Base-by-base conservation (phyloP, 2,329 filamentous ascomycete genomes). In the Ophiosphaerella herpotricha region DNA sequence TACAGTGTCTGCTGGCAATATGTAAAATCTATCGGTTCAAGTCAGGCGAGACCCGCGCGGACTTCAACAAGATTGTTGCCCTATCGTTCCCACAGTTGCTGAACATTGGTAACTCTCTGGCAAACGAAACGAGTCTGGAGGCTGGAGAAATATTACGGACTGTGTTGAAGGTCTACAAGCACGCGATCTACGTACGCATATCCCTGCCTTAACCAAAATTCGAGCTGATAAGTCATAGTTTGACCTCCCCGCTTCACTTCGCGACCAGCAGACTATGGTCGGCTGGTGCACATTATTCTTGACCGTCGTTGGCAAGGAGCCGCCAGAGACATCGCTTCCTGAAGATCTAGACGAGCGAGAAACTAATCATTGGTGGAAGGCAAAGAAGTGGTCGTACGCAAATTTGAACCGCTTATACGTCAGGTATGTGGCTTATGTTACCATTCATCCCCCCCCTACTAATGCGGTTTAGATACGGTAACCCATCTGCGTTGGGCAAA, bases 361-460 rank as follows among this genome's bases (percentile, higher is more conserved):
- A 75, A 84, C 88, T 66, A 92, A 96, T 71, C 91, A 97, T 74
- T 99, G 94, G 93, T 99, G 93, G 93, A 99, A 97, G 80, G 90
- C 92, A 57, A 97, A 97, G 86, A 99, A 99, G 77, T 97, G 94
- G 94, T 89, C 93, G 12, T 99, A 97, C 75, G 96, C 94, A 68
- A 97, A 97, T 75, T 77, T 99, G 63, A 99, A 99, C 78, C 85
- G 94, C 55, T 84, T 99, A 14, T 99, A 94, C 70, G 92, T 97
- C 62, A 85, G 91, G 89, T 93, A 77, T 54, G 81, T 73, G 32
- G 7, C 11, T 29, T 11, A 21, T 50, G 24, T 16, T 33, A 13
- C 2, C 18, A 32, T 9, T 13, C 7, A 12, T n/a, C 11, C 14
- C 6, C 26, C 11, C 24, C 7, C 7, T 26, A 40, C 64, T 66